Conservation (phyloP, 305 asterid species). For the Caryopteris hybrid region DNA sequence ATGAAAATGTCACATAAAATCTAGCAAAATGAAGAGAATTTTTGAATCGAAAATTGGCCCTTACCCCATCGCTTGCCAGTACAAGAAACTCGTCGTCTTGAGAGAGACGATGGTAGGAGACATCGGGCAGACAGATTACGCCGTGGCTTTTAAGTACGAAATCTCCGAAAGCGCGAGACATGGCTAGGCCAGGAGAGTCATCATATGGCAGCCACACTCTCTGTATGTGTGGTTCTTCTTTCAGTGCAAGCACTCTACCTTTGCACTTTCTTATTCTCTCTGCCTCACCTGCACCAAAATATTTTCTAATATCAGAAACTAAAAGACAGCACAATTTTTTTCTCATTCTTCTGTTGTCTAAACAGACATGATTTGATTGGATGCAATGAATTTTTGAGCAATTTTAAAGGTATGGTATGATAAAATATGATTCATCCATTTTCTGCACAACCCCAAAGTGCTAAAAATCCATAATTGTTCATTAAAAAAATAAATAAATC, state of each 20-base stretch:
- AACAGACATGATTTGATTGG: too few relatives aligned
- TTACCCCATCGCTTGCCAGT: conserved; percentile 81
- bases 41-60: too few relatives aligned
- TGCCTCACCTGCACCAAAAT: conserved; percentile 57
- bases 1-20: too few relatives aligned
- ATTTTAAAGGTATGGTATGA: too few relatives aligned
- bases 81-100: conserved; percentile 60
- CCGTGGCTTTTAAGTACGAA: conserved; percentile 67
- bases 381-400: too few relatives aligned
- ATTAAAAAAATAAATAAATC: too few relatives aligned
- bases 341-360: too few relatives aligned
- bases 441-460: too few relatives aligned
- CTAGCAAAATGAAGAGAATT: too few relatives aligned
- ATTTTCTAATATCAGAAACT: not conserved
- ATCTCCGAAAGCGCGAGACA: conserved; percentile 88
- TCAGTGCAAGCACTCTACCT: conserved; percentile 67
- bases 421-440: too few relatives aligned
- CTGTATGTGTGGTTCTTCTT: conserved; percentile 64
- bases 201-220: conserved; percentile 80
- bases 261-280: conserved; percentile 72
- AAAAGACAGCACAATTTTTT: not conserved
- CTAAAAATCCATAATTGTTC: too few relatives aligned
- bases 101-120: conserved; percentile 47
- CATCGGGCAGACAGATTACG: conserved; percentile 61
- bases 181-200: conserved; percentile 84